These are phyloP conservation scores for Scortechinia acanthostroma DNA, from an alignment of 2,329 filamentous ascomycete species.

Conservation along the genomic window DNA sequence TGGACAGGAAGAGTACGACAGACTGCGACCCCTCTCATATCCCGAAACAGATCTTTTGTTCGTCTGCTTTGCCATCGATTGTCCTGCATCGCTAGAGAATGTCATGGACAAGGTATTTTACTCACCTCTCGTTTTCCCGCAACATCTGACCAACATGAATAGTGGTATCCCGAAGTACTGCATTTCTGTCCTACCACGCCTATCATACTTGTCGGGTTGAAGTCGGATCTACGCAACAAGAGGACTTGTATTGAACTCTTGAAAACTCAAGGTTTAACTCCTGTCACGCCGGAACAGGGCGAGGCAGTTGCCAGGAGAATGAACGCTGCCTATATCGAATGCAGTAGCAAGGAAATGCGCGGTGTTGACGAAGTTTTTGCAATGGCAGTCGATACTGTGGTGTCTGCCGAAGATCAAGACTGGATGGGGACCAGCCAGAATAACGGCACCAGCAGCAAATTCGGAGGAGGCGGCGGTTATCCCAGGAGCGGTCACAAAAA, in stretches of 20 bases:
- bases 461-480: constrained; percentile 4
- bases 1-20: constrained; percentile 97
- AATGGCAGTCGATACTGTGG: constrained; percentile 79
- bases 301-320: constrained; percentile 84
- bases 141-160: constrained; percentile 1
- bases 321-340: constrained; percentile 94
- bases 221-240: constrained; percentile 92
- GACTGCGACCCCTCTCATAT: constrained; percentile 89
- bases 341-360: constrained; percentile 93
- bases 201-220: constrained; percentile 88
- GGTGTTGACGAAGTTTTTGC: constrained; percentile 97
- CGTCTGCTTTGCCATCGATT: constrained; percentile 98
- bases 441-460: constrained; percentile 22
- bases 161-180: constrained; percentile 99
- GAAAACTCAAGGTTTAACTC: constrained; percentile 92
- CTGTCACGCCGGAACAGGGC: constrained; percentile 86
- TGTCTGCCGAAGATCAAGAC: constrained; percentile 70
- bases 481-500: background rate
- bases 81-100: constrained; percentile 94
- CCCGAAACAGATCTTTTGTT: constrained; percentile 96
- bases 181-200: constrained; percentile 98
- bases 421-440: constrained; percentile 37
- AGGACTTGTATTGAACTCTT: constrained; percentile 96
- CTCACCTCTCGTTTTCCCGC: constrained; percentile 4
- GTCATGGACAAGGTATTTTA: constrained; percentile 86